phyloP scores from a whole-genome alignment of 495 filamentous ascomycete species.

The Penicillium coprophilum region DNA sequence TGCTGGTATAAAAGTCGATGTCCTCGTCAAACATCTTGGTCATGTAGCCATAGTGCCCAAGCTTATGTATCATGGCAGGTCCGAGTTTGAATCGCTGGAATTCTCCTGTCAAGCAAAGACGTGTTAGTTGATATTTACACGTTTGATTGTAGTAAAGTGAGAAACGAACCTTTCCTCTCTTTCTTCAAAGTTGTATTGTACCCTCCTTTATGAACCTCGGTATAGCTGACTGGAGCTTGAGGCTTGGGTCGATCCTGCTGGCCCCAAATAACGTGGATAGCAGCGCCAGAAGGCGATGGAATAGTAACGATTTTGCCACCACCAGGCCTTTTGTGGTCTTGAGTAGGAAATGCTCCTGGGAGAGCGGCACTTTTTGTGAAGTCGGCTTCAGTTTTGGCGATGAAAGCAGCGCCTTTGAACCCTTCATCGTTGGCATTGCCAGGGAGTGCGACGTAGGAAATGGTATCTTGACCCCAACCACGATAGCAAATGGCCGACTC shows the following conservation, averaged over 20 bases:
- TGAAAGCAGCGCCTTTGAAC: not conserved
- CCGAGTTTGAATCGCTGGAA: not conserved
- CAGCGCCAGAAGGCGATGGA: not conserved
- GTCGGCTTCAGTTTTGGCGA: not conserved
- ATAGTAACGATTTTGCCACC: not conserved
- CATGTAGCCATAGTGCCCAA: constrained; percentile 70
- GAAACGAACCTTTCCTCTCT: not conserved
- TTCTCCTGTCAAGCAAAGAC: not conserved
- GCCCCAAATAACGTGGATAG: not conserved
- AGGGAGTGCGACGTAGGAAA: not conserved
- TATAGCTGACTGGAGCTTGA: not conserved
- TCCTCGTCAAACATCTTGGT: constrained; percentile 58
- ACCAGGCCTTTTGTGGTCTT: not conserved
- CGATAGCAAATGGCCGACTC: not conserved
- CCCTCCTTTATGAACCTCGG: not conserved
- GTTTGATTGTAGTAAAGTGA: too few species aligned
- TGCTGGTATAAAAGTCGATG: constrained; percentile 60
- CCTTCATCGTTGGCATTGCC: not conserved
- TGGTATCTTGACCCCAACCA: not conserved
- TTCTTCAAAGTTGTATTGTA: not conserved
- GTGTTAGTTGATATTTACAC: not conserved
- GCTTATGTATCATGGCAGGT: constrained; percentile 20
- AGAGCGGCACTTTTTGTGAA: not conserved
- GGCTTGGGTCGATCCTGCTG: constrained; percentile 1
- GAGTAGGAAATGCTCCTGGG: not conserved